These are phyloP conservation scores for Gossypium arboreum DNA, from an alignment of 345 rosid genomes.

Conservation along the genomic window DNA sequence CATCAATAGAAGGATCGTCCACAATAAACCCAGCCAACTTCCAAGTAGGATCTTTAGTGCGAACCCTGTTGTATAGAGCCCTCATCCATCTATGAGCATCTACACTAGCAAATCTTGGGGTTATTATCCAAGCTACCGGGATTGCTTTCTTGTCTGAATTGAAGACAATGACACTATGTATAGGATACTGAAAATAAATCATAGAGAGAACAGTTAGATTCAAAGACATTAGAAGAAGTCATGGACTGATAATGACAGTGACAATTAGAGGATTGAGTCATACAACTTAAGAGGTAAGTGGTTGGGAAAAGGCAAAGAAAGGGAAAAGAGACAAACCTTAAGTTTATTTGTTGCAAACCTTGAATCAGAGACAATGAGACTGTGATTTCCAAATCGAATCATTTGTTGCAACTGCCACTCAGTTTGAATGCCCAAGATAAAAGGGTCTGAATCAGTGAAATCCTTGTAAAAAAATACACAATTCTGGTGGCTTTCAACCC, in stretches of 20 bases:
- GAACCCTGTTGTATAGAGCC: conserved; percentile 83
- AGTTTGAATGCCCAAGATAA: conserved; percentile 80
- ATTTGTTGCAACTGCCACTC: conserved; percentile 99
- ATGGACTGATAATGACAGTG: not conserved
- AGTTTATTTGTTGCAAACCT: conserved; percentile 88
- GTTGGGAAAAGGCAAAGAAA: not conserved
- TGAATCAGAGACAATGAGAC: conserved; percentile 85
- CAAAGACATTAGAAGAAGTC: conserved; percentile 8
- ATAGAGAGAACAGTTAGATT: conserved; percentile 32
- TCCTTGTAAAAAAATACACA: conserved; percentile 70
- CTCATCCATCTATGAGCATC: conserved; percentile 87
- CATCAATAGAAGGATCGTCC: conserved; percentile 84
- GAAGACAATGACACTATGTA: conserved; percentile 83
- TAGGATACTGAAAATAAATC: conserved; percentile 60
- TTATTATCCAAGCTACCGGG: conserved; percentile 94
- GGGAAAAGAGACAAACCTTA: conserved; percentile 55
- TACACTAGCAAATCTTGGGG: conserved; percentile 56
- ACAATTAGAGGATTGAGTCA: not conserved
- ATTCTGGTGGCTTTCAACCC: conserved; percentile 88
- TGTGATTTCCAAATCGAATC: conserved; percentile 84
- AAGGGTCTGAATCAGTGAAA: conserved; percentile 72
- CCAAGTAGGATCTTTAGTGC: conserved; percentile 77
- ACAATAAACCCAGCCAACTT: conserved; percentile 90
- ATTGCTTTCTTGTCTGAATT: conserved; percentile 89
- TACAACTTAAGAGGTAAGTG: not conserved